Percentiles rank a stretch among this genome's conserved stretches.
These are phyloP conservation scores for Clavariopsis aquatica DNA, from an alignment of 495 filamentous ascomycete genomes.

Conservation along the genomic window DNA sequence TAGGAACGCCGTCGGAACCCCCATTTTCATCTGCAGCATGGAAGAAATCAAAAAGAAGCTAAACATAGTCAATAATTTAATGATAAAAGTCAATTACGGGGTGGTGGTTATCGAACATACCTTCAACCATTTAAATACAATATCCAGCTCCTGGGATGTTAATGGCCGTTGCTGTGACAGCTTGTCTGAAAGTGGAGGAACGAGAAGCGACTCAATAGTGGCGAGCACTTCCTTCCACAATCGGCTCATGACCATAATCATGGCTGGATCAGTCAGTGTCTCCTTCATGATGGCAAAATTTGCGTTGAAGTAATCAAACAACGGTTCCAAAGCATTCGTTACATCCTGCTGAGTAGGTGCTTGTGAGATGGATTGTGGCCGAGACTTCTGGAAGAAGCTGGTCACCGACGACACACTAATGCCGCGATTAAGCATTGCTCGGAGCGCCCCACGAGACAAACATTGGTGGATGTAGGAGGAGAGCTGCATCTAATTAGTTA, in stretches of 20 bases:
- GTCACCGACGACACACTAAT: slow-evolving; percentile 75
- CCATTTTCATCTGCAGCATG: slow-evolving; percentile 86
- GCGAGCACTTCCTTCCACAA: slow-evolving; percentile 97
- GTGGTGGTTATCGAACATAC: slow-evolving; percentile 34
- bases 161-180: slow-evolving; percentile 85
- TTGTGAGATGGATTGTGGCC: slow-evolving; percentile 55
- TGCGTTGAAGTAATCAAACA: slow-evolving; percentile 98
- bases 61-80: too few species aligned
- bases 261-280: slow-evolving; percentile 86
- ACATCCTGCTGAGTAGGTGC: slow-evolving; percentile 70
- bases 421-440: slow-evolving; percentile 69
- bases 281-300: slow-evolving; percentile 99
- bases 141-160: slow-evolving; percentile 85
- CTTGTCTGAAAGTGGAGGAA: slow-evolving; percentile 95
- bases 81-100: too few species aligned
- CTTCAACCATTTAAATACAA: slow-evolving; percentile 88
- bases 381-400: slow-evolving; percentile 67
- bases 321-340: slow-evolving; percentile 75
- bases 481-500: slow-evolving; percentile 57
- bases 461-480: slow-evolving; percentile 90
- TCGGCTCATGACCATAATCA: slow-evolving; percentile 96
- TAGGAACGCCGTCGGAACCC: slow-evolving; percentile 80
- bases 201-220: slow-evolving; percentile 85
- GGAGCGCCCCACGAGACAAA: slow-evolving; percentile 78
- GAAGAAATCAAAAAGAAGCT: slow-evolving; percentile 93